Conservation (phyloP, 495 filamentous ascomycete genomes). For the Coniosporium apollinis region DNA sequence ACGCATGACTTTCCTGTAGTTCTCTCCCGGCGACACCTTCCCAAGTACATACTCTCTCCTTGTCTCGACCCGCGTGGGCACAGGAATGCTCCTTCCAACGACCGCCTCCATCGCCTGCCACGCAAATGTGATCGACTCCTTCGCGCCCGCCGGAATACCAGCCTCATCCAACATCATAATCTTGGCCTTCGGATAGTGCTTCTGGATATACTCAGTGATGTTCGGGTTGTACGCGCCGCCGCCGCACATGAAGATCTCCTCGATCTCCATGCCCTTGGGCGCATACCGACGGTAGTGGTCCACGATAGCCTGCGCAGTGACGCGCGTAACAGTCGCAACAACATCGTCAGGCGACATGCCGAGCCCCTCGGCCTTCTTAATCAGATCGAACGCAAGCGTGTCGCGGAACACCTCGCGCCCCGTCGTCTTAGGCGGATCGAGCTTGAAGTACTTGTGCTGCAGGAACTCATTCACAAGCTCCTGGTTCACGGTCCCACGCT, state of each 20-base stretch:
- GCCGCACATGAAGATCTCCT: conserved; percentile 43
- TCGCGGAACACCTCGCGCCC: conserved; percentile 42
- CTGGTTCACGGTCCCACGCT: conserved; percentile 34
- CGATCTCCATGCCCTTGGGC: conserved; percentile 24
- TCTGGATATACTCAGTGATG: conserved; percentile 33
- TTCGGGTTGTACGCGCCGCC: conserved; percentile 41
- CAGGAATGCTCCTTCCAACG: conserved; percentile 33
- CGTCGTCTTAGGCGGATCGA: conserved; percentile 39
- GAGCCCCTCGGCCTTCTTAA: conserved; percentile 26
- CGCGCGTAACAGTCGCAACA: conserved; percentile 38
- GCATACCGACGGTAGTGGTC: conserved; percentile 37
- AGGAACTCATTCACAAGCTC: conserved; percentile 37
- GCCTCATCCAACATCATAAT: conserved; percentile 39
- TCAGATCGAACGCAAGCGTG: conserved; percentile 31
- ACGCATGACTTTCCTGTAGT: conserved; percentile 34
- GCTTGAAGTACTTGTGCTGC: conserved; percentile 29
- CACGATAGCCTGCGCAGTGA: conserved; percentile 39
- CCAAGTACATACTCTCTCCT: conserved; percentile 31
- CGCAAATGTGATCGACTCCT: conserved; percentile 42
- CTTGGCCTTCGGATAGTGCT: conserved; percentile 29
- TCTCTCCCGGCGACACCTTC: conserved; percentile 36
- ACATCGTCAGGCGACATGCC: conserved; percentile 31
- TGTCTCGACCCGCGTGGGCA: conserved; percentile 35
- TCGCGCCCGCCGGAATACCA: conserved; percentile 34
- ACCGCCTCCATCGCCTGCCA: conserved; percentile 40